phyloP scores from a whole-genome alignment of 1,284 basidiomycete genomes.

The Waitea zeae region DNA sequence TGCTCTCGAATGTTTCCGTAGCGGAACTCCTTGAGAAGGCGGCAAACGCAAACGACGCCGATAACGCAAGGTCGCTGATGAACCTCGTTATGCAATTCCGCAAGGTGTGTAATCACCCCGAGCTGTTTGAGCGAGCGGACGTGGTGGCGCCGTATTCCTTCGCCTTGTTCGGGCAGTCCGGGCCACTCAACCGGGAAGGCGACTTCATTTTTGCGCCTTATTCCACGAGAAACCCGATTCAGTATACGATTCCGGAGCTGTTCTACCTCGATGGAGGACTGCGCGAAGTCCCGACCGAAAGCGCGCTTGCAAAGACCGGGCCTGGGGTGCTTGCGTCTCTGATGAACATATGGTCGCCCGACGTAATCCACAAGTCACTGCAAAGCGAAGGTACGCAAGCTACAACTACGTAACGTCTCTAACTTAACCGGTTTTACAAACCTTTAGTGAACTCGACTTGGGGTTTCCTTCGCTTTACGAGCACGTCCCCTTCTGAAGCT shows the following conservation, averaged over 20 bases:
- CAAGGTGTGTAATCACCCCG: slow-evolving; percentile 98
- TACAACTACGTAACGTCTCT: neutral
- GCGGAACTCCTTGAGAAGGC: slow-evolving; percentile 91
- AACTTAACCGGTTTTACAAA: neutral
- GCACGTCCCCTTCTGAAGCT: slow-evolving; percentile 43
- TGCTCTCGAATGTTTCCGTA: slow-evolving; percentile 88
- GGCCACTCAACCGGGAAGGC: slow-evolving; percentile 70
- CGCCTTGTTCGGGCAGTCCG: slow-evolving; percentile 68
- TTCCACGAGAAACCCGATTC: slow-evolving; percentile 78
- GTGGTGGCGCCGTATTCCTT: slow-evolving; percentile 90
- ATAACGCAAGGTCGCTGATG: slow-evolving; percentile 88
- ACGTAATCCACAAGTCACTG: slow-evolving; percentile 64
- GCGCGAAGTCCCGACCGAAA: slow-evolving; percentile 46
- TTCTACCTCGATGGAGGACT: slow-evolving; percentile 74
- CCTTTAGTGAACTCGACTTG: slow-evolving; percentile 27
- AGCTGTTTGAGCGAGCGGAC: slow-evolving; percentile 95
- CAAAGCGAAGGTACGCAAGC: slow-evolving; percentile 38
- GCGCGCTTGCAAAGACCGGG: slow-evolving; percentile 35
- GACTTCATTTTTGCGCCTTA: slow-evolving; percentile 75
- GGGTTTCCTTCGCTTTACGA: slow-evolving; percentile 62
- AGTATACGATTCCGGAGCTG: slow-evolving; percentile 59
- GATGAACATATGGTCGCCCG: slow-evolving; percentile 85
- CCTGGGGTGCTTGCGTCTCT: slow-evolving; percentile 51
- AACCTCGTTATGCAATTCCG: slow-evolving; percentile 99
- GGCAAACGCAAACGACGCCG: slow-evolving; percentile 55